Conservation (phyloP, 352 stramenopile species). For the Globisporangium heterothallicum region DNA sequence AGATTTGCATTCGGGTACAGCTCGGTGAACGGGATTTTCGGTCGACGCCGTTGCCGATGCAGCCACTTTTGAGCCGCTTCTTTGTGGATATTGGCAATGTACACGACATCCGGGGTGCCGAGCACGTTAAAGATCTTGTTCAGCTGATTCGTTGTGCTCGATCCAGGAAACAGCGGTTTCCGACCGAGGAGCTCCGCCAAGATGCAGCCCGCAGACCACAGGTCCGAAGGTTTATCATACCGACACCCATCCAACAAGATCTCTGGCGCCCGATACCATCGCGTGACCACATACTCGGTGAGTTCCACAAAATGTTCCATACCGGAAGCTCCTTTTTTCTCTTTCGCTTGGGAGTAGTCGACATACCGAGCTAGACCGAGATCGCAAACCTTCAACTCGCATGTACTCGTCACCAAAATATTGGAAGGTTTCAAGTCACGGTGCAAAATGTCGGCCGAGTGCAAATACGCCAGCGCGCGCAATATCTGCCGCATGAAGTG, state of each 20-base stretch:
- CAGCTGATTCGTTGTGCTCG: slow-evolving; percentile 95
- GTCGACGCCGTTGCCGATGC: slow-evolving; percentile 46
- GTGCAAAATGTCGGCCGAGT: slow-evolving; percentile 96
- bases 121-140: slow-evolving; percentile 95
- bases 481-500: slow-evolving; percentile 98
- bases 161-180: slow-evolving; percentile 94
- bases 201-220: slow-evolving; percentile 93
- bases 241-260: slow-evolving; percentile 88
- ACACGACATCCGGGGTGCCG: slow-evolving; percentile 75
- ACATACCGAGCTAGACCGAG: slow-evolving; percentile 89
- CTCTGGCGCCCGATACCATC: slow-evolving; percentile 84
- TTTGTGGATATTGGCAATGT: slow-evolving; percentile 63
- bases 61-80: slow-evolving; percentile 67
- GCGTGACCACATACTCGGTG: slow-evolving; percentile 77
- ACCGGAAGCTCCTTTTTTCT: slow-evolving; percentile 22
- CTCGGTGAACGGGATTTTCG: slow-evolving; percentile 61
- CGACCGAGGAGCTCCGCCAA: slow-evolving; percentile 94
- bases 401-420: slow-evolving; percentile 96
- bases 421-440: slow-evolving; percentile 95
- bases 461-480: slow-evolving; percentile 94
- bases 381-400: slow-evolving; percentile 94
- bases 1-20: slow-evolving; percentile 73
- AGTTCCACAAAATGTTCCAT: slow-evolving; percentile 52
- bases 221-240: slow-evolving; percentile 71
- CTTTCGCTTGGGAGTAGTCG: slow-evolving; percentile 51